These are phyloP conservation scores for Colletotrichum ledebouriae DNA, from an alignment of 2,329 filamentous ascomycete species.

Conservation along the genomic window DNA sequence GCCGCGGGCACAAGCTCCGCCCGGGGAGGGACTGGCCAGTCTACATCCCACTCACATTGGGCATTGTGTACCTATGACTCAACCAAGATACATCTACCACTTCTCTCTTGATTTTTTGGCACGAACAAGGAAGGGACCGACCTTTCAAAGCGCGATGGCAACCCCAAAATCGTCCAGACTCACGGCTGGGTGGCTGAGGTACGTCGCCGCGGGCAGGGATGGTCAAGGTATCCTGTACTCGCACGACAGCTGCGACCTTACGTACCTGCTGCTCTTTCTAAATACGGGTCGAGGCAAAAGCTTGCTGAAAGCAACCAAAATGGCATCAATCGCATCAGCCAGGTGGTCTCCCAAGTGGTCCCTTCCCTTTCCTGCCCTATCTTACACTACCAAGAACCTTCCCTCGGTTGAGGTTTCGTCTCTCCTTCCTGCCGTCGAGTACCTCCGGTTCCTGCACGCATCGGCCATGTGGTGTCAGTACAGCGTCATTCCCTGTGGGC, in stretches of 20 bases:
- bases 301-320: slow-evolving; percentile 15
- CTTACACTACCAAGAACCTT: too few relatives aligned
- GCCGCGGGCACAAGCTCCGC: slow-evolving; percentile 15
- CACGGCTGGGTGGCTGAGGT: background rate
- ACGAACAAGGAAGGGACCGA: slow-evolving; percentile 9
- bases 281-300: slow-evolving; percentile 8
- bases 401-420: too few relatives aligned
- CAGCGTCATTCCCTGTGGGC: slow-evolving; percentile 36
- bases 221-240: slow-evolving; percentile 16
- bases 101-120: slow-evolving; percentile 14
- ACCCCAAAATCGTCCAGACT: slow-evolving; percentile 1
- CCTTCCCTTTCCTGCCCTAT: slow-evolving; percentile 2
- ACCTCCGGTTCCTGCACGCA: background rate
- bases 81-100: background rate
- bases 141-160: slow-evolving; percentile 19
- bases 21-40: background rate
- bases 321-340: slow-evolving; percentile 28
- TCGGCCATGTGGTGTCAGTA: slow-evolving; percentile 34
- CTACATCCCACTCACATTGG: background rate
- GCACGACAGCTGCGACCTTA: too few relatives aligned
- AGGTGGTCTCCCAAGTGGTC: slow-evolving; percentile 1
- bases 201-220: slow-evolving; percentile 14
- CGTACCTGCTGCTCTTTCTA: background rate
- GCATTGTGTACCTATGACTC: slow-evolving; percentile 22
- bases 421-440: too few relatives aligned